Evolutionary conservation across 441 rosid species (phyloP), one percentile per base, ranked within the genome.

Genomic region (Eruca vesicaria): DNA sequence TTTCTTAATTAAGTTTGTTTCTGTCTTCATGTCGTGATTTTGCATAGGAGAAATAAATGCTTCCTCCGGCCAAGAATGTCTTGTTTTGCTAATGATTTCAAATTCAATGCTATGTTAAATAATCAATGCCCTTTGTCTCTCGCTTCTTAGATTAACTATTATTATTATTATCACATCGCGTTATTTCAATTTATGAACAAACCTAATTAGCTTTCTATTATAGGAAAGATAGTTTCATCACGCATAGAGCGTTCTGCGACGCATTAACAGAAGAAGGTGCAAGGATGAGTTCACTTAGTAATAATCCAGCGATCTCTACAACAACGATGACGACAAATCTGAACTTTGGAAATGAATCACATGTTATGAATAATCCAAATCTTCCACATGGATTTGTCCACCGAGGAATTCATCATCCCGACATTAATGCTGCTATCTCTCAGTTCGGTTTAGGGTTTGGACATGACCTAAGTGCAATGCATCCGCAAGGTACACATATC

Each of bases 181-280:
- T 52, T 61, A 60, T 36, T 15, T 55, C 16, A 52, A 21, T 38
- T 23, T 62, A 19, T 62, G 11, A 29, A 69, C 15, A 50, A 67
- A 75, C 33, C 19, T 57, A 78, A 86, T 75, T 82, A 81, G 10
- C 69, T 86, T 28, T 86, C 82, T 66, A 33, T 83, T 85, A 69
- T 62, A 78, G 87, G 85, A 88, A 82, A 83, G 84, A 83, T 61
- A 83, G 84, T 65, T 81, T 83, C 65, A 79, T 84, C 68, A 83
- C 84, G 11, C 98, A 93, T 80, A 86, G 98, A 83, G 98, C 98
- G 7, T 89, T 93, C 43, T 93, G 98, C 32, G 98, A 93, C 68
- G 98, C 98, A 45, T 81, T 93, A 48, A 91, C 95, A 5, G 97
- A 93, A 79, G 97, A 91, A 80, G 88, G 88, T 71, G 86, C 89